Base-by-base conservation (phyloP, 2,329 filamentous ascomycete genomes). In the Aureobasidium sp. region DNA sequence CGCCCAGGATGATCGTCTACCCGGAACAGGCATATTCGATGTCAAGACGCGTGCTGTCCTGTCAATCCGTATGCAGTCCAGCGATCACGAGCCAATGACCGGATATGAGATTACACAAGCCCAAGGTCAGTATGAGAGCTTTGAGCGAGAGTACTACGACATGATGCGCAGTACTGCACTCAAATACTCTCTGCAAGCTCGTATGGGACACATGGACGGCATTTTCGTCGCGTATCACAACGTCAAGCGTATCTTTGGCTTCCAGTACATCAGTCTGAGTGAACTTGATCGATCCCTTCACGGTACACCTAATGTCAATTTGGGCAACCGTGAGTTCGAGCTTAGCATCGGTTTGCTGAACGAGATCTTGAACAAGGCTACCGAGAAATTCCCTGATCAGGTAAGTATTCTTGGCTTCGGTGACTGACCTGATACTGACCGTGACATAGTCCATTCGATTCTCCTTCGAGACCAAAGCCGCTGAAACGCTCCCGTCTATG, bases 211-310 rank as follows among this genome's bases (percentile, higher is more conserved):
- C 53, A 99, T 99, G 95, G 93, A 99, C 70, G 94, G 94, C 58
- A 96, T 97, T 53, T 99, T 97, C 69, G 89, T 97, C 23, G 94
- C 94, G 2, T 99, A 86, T 71, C 94, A 99, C 77, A 99, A 99
- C 71, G 89, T 91, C 2, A 82, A 92, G 73, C 88, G 92, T 60
- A 95, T 99, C 53, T 99, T 99, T 70, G 94, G 94, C 6, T 99
- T 99, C 73, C 94, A 99, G 73, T 99, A 99, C 71, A 82, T 99
- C 62, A 86, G 85, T 62, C 75, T 97, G 15, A 71, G 83, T 4
- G 94, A 99, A 69, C 91, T 99, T 87, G 94, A 99, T 71, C 71
- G 80, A n/a, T 83, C 90, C 0, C 74, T 99, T n/a, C 95, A 99
- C 70, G 91, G 90, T 23, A 87, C 90, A 54, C 68, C 72, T 0